A percentile compares a stretch with the other conserved stretches of the same genome.
Evolutionary conservation across 345 rosid species (phyloP).

Genomic region (Cardamine chenopodiifolia): DNA sequence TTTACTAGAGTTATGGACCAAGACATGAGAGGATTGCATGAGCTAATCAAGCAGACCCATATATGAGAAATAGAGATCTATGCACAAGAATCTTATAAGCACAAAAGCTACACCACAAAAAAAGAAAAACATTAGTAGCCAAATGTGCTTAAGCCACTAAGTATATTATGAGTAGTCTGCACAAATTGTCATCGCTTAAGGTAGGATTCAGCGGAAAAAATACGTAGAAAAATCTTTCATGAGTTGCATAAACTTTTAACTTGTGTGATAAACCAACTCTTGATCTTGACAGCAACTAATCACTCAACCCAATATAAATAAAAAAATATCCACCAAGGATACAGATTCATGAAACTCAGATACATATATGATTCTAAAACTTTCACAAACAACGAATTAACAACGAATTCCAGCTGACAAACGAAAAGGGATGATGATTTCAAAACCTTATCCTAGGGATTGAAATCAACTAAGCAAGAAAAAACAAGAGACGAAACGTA

Average conservation of each 20-base stretch:
- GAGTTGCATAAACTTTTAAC: neutral
- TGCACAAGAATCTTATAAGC: neutral
- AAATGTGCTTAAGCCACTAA: neutral
- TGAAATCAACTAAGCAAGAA: neutral
- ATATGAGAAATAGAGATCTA: neutral
- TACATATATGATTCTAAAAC: neutral
- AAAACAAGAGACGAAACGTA: neutral
- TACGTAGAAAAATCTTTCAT: neutral
- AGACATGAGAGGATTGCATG: neutral
- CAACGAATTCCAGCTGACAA: neutral
- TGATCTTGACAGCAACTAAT: neutral
- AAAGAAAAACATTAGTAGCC: neutral
- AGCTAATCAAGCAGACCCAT: neutral
- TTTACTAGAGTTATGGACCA: neutral
- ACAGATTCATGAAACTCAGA: constrained; percentile 4
- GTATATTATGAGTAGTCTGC: neutral
- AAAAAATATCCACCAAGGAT: too few relatives aligned
- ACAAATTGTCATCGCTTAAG: neutral
- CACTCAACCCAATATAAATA: neutral
- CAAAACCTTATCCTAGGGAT: neutral
- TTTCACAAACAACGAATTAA: neutral
- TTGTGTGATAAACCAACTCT: neutral
- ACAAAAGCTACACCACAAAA: neutral
- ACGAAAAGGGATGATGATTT: neutral
- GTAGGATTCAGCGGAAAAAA: too few relatives aligned